Conservation (phyloP, 1,284 basidiomycete genomes). For the Sporisorium reilianum region DNA sequence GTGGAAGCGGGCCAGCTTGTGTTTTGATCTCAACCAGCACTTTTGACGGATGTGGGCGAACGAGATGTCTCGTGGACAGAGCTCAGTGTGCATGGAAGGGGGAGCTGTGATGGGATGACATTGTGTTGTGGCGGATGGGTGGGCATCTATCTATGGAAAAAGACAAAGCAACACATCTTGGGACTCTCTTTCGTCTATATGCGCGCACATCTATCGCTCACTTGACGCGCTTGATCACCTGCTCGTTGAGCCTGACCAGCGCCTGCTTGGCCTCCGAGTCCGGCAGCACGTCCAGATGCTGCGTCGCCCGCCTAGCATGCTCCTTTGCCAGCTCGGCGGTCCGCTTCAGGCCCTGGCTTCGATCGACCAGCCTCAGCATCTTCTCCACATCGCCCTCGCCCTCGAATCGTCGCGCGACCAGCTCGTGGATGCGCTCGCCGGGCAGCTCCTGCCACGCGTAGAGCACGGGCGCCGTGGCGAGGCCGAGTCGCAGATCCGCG, state of each 20-base stretch:
- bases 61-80: neutral
- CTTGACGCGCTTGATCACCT: constrained; percentile 61
- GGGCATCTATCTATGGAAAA: neutral
- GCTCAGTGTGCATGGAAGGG: neutral
- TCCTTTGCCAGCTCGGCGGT: constrained; percentile 63
- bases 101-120: constrained; percentile 1
- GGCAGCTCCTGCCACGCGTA: constrained; percentile 90
- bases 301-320: constrained; percentile 53
- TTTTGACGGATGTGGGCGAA: neutral
- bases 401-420: constrained; percentile 87
- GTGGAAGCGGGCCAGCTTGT: constrained; percentile 32
- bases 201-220: constrained; percentile 16
- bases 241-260: constrained; percentile 54
- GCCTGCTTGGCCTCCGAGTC: constrained; percentile 61
- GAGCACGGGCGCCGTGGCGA: constrained; percentile 92
- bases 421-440: constrained; percentile 74
- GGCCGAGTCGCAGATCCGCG: constrained; percentile 85
- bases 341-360: constrained; percentile 57
- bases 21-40: constrained; percentile 39
- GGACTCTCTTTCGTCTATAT: neutral
- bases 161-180: neutral
- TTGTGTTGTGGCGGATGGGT: neutral
- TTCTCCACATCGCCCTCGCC: constrained; percentile 85
- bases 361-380: constrained; percentile 55
- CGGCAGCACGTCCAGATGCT: constrained; percentile 55